phyloP scores from a whole-genome alignment of 768 basidiomycete species.

The Boletus vinaceobasis region DNA sequence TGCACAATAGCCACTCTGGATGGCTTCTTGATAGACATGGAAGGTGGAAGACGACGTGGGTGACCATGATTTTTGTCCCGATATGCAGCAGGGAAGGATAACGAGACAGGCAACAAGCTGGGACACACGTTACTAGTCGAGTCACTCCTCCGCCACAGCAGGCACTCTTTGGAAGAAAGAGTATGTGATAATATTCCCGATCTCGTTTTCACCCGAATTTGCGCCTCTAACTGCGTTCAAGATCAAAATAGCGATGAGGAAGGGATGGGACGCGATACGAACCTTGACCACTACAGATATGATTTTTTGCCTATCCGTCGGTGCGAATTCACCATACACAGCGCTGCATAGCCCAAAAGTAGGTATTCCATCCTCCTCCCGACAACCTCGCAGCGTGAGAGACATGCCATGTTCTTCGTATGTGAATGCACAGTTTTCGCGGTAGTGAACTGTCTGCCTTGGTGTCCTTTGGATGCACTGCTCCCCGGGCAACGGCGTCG shows the following conservation, averaged over 20 bases:
- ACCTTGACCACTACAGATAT: constrained; percentile 30
- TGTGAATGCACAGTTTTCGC: constrained; percentile 27
- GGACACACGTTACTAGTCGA: constrained; percentile 21
- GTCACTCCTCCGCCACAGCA: constrained; percentile 21
- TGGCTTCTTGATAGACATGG: constrained; percentile 26
- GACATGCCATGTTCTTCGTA: constrained; percentile 31
- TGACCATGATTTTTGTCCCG: constrained; percentile 20
- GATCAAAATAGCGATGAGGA: not conserved
- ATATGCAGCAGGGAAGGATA: constrained; percentile 30
- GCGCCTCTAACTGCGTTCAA: constrained; percentile 23
- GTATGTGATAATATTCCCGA: constrained; percentile 5
- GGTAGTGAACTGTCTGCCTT: not conserved
- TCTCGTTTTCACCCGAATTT: constrained; percentile 16
- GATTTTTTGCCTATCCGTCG: constrained; percentile 23
- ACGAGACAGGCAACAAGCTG: constrained; percentile 27
- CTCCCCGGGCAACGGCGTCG: constrained; percentile 50
- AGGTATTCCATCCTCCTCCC: constrained; percentile 28
- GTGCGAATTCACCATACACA: constrained; percentile 29
- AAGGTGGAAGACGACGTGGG: constrained; percentile 28
- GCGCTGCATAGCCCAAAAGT: constrained; percentile 30
- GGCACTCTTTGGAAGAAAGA: constrained; percentile 24
- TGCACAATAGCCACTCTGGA: constrained; percentile 23
- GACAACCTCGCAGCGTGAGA: constrained; percentile 29
- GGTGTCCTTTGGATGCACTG: constrained; percentile 50
- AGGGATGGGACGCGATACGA: not conserved